Base-by-base conservation (phyloP, 176 grass and related monocot genomes). In the Oryza longistaminata region DNA sequence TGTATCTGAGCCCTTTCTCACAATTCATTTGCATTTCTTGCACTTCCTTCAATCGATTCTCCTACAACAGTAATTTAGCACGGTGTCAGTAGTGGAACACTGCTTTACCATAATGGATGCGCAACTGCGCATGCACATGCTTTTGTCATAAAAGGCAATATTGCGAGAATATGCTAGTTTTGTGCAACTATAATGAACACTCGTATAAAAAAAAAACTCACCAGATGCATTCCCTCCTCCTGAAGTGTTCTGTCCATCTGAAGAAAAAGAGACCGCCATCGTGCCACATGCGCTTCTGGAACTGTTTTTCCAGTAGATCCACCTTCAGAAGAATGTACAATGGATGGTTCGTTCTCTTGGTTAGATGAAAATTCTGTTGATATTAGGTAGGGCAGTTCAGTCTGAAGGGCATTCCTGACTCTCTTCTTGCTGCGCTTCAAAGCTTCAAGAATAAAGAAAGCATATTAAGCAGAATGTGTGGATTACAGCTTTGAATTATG, bases 31-130 rank as follows among this genome's bases (percentile, higher is more conserved):
- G 82, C 93, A 99, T 99, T 89, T 93, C 91, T 83, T 96, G 91
- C 35, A 99, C 93, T 88, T 99, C 91, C 81, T 86, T 96, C 87
- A 99, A 92, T 84, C 93, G 92, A 27, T 86, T 92, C 72, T 96
- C 97, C 97, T 99, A 88, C 52, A 77, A 82, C 1, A 80, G 19
- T 31, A 64, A 75, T 53, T 65, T 70, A 19, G 8, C 61, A 83
- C 66, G 72, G 12, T 85, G 12, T 85, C 71, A 52, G 82, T 27
- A 82, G 26, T 3, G 3, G 0, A 68, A 42, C 7, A 50, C 55
- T n/a, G 1, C 13, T 66, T 66, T 65, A 64, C 5, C 4, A 75
- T 3, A 55, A 13, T 48, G 45, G 10, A 14, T 5, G 34, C 0
- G 34, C 34, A 35, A 35, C 0, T 35, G 34, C 4, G 34, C 13